Conservation (phyloP, 2,329 filamentous ascomycete genomes). For the Chalara sp. region DNA sequence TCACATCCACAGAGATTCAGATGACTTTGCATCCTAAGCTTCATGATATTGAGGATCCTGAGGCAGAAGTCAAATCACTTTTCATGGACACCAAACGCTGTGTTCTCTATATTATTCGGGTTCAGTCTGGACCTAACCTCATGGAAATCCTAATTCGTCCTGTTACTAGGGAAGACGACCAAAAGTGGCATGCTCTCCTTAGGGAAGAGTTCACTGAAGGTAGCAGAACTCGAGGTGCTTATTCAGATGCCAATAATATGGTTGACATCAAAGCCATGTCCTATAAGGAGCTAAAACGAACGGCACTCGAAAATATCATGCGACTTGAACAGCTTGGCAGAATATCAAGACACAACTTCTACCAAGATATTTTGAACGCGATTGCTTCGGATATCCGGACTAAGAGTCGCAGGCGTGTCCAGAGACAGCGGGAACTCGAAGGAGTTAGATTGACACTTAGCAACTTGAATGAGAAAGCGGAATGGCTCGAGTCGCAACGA, state of each 20-base stretch:
- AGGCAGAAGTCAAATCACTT: constrained; percentile 82
- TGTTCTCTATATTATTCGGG: constrained; percentile 93
- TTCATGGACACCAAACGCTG: constrained; percentile 99
- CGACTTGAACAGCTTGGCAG: constrained; percentile 79
- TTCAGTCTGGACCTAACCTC: constrained; percentile 87
- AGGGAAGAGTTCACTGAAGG: constrained; percentile 71
- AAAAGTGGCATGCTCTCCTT: constrained; percentile 77
- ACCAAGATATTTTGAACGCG: constrained; percentile 96
- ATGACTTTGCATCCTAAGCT: constrained; percentile 86
- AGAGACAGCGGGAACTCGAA: constrained; percentile 86
- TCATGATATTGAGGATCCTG: constrained; percentile 85
- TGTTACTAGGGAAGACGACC: constrained; percentile 79
- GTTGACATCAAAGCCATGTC: constrained; percentile 84
- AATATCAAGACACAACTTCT: constrained; percentile 80
- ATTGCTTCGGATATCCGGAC: constrained; percentile 96
- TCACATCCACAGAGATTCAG: constrained; percentile 76
- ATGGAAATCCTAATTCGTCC: constrained; percentile 92
- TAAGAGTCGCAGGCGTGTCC: constrained; percentile 87
- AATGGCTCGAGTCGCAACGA: constrained; percentile 88
- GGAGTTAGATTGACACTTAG: constrained; percentile 68
- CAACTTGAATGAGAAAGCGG: constrained; percentile 78
- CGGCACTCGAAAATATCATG: constrained; percentile 89
- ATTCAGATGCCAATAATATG: constrained; percentile 76
- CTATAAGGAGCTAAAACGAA: constrained; percentile 88
- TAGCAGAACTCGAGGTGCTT: constrained; percentile 70